phyloP scores from a whole-genome alignment of 192 early-diverging fungal species.

The Paraglomus brasilianum region DNA sequence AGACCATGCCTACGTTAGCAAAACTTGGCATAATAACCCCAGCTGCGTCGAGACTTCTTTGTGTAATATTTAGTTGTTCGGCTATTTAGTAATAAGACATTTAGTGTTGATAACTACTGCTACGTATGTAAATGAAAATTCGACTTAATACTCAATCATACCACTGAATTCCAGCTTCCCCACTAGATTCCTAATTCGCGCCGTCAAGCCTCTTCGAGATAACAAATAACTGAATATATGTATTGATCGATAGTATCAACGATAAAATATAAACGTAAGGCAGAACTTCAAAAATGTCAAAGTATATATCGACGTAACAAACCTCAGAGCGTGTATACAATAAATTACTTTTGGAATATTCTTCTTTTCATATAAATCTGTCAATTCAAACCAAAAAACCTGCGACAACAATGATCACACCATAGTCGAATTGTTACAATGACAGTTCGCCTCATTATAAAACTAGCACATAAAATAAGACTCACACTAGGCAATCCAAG shows the following conservation, averaged over 20 bases:
- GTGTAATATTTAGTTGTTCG: constrained; percentile 71
- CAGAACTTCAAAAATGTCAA: too few species aligned
- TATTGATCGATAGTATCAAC: too few species aligned
- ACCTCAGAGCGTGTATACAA: constrained; percentile 95
- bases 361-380: constrained; percentile 97
- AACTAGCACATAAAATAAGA: not conserved
- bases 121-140: not conserved
- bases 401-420: constrained; percentile 24
- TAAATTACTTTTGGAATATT: constrained; percentile 99
- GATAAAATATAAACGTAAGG: too few species aligned
- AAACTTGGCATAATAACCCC: constrained; percentile 90
- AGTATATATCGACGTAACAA: not conserved
- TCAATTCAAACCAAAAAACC: constrained; percentile 97
- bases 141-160: constrained; percentile 32
- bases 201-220: constrained; percentile 77
- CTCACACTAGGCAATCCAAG: constrained; percentile 81
- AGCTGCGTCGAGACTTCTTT: constrained; percentile 77
- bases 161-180: constrained; percentile 90
- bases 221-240: constrained; percentile 76
- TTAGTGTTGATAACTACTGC: constrained; percentile 21
- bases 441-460: too few species aligned
- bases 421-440: too few species aligned
- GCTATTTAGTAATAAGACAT: constrained; percentile 42
- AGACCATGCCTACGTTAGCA: constrained; percentile 71
- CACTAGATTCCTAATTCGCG: constrained; percentile 89